Evolutionary conservation across 1,284 basidiomycete species (phyloP).

Genomic region (Apiotrichum akiyoshidainum): DNA sequence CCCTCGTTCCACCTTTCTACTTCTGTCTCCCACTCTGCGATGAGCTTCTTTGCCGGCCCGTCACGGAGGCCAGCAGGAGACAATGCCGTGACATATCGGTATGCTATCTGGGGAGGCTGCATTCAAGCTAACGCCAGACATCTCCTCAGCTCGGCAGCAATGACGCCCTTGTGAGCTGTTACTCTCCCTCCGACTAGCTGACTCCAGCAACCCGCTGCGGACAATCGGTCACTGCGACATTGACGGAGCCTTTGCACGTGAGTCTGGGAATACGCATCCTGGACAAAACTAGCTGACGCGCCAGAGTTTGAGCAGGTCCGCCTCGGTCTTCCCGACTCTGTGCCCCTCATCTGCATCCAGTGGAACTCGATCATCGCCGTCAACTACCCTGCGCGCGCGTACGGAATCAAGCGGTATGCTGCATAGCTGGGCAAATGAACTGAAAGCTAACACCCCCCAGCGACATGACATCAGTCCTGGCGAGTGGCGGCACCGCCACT

Average conservation of each 20-base stretch:
- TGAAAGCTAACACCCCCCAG: neutral
- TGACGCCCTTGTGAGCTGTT: conserved; percentile 40
- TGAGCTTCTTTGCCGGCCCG: conserved; percentile 1
- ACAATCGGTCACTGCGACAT: conserved; percentile 85
- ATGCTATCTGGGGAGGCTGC: neutral
- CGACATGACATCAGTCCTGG: neutral
- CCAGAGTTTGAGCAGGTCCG: conserved; percentile 79
- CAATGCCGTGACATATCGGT: conserved; percentile 14
- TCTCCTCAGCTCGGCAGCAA: conserved; percentile 41
- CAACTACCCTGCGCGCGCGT: conserved; percentile 89
- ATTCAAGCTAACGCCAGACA: conserved; percentile 24
- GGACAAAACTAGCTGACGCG: conserved; percentile 3
- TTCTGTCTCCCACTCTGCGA: neutral
- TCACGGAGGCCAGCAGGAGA: neutral
- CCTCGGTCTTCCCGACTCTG: conserved; percentile 65
- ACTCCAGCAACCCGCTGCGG: conserved; percentile 44
- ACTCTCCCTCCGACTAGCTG: neutral
- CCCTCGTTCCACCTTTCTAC: neutral
- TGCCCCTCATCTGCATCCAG: conserved; percentile 86
- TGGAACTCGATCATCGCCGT: conserved; percentile 89
- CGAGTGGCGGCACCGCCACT: no score
- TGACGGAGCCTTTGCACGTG: conserved; percentile 80
- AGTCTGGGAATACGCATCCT: conserved; percentile 8
- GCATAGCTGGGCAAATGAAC: conserved; percentile 46
- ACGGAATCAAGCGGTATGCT: conserved; percentile 69